Evolutionary conservation across 495 filamentous ascomycete species (phyloP), one percentile per base, ranked within the genome.

Genomic region (Daldinia vernicosa): DNA sequence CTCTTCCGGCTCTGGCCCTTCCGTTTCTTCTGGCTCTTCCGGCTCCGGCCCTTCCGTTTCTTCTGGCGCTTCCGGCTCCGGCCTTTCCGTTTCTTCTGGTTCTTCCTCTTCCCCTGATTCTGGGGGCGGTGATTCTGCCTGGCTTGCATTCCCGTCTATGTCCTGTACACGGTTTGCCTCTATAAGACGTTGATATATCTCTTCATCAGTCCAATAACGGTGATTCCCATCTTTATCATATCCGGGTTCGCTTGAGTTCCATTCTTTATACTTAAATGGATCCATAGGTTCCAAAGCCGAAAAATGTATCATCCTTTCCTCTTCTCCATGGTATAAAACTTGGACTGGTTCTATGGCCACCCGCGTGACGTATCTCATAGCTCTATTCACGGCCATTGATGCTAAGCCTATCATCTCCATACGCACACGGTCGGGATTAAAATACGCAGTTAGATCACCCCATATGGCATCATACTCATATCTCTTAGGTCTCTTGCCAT

Each of bases 401-500:
- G 63, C 54, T 8, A 57, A 26, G 5, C 71, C 71, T 6, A 72
- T 70, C 74, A 76, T 74, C 12, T 68, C 58, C 3, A 35, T 8
- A 1, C 74, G 65, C 28, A 74, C 71, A 5, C 32, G 15, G 15
- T 74, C 74, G 12, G 59, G 54, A 50, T 72, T 66, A 30, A 76
- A 76, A 51, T 39, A 76, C 6, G 66, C 69, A 9, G 3, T 14
- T 4, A 54, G 17, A 3, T 55, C 26, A 3, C 0, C 22, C 66
- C 65, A 74, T 19, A 74, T 60, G 6, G 11, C 5, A 6, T 30
- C 24, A 6, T 28, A 6, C 6, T 19, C n/a, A 17, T 67, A 27
- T 5, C 17, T 8, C 19, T 45, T 15, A 0, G 69, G 66, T 1
- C 12, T n/a, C 3, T 6, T 14, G 37, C 55, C 52, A 33, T 75